Evolutionary conservation across 2,329 filamentous ascomycete genomes (phyloP), one percentile per base, ranked within the genome.

Genomic region (Raffaelea albimanens): DNA sequence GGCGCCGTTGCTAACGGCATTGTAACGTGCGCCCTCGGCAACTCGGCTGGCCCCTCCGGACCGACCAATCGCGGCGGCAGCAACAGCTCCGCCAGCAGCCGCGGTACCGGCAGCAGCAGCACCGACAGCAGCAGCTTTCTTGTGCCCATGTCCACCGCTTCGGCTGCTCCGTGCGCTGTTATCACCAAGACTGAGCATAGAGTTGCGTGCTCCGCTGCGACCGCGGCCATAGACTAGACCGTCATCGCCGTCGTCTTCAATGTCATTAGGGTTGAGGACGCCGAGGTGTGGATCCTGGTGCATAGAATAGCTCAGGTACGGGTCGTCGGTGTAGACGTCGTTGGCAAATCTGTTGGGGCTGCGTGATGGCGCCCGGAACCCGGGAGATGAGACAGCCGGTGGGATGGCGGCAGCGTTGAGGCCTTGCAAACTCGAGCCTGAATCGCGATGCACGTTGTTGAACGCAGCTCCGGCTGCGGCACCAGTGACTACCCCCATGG

Each of bases 191-290:
- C 76, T 80, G 33, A 83, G 64, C 61, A 83, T 75, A 33, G 83
- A 81, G 53, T 71, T 75, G 50, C 76, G 72, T 61, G 71, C 68
- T 1, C 54, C 54, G 65, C 58, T 60, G 43, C 62, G 65, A 7
- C 44, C 63, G 67, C 14, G 40, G 11, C 7, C 33, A 56, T 76
- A 82, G 4, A 76, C 72, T 45, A 93, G 73, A 1, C 85, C 88
- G 61, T 95, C 90, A 58, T 95, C 90, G 23, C 87, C 88, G 59
- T 96, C 90, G 61, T 95, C 90, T 20, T 77, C 78, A 53, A 95
- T 90, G 14, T 83, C 81, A 58, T 85, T 80, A 3, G 89, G 88
- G 60, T 95, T 82, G 50, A 93, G 75, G 2, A 77, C 68, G 36
- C 76, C 76, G 4, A 82, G 64, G 9, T 68, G 63, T 21, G 72